Base-by-base conservation (phyloP, 148 eudicot genomes). In the Gaultheria prostrata region DNA sequence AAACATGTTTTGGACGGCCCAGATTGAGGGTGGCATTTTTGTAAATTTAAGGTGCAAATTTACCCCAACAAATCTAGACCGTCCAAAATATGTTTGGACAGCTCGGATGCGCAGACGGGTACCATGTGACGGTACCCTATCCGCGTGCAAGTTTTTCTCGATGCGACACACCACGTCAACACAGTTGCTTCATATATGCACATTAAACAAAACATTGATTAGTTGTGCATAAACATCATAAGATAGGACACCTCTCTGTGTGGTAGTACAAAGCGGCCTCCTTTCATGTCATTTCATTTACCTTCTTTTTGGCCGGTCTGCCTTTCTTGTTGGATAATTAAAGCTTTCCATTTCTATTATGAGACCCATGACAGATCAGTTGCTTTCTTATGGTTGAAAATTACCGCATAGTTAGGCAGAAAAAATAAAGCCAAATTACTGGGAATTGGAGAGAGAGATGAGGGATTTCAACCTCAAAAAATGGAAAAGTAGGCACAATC, bases 391-490 rank as follows among this genome's bases (percentile, higher is more conserved):
- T 61, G 75, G 32, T 77, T 83, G 74, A 77, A 9, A 77, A n/a
- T 76, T 46, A 83, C 85, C 81, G 65, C 65, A 77, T 65, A 18
- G 76, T 65, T 83, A 78, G 82, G 82, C 77, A 57, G 45, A 76
- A 83, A 83, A 75, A 61, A 65, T 78, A 70, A 51, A 53, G 50
- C 24, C 59, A 17, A 76, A 65, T 67, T 33, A 1, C 51, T 77
- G 85, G 79, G 11, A 45, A 45, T 24, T 46, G 14, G 28, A 11
- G n/a, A 43, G 6, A 33, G 43, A 73, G 18, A 14, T 21, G 28
- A 9, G 32, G 33, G 72, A 10, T n/a, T 67, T 67, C 18, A 53
- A 53, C 56, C 56, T 53, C 56, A 53, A 15, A 53, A 14, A 53
- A 53, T 14, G 11, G 32, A 63, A 63, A 63, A 63, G 70, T 63